Evolutionary conservation across 805 yeast species (phyloP).

Genomic region (Priceomyces fermenticarens): DNA sequence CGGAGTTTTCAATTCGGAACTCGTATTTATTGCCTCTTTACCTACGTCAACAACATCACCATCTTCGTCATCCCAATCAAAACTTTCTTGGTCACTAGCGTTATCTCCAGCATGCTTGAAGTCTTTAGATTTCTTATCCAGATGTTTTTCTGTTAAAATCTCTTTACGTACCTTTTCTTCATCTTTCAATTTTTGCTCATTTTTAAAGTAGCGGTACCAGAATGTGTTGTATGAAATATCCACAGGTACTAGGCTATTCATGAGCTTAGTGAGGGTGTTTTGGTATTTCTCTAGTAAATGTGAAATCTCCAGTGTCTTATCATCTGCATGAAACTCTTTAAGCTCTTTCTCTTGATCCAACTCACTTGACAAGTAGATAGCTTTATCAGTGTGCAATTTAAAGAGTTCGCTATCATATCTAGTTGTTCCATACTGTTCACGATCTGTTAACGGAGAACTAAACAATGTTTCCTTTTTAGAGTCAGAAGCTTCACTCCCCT

Average conservation of each 20-base stretch:
- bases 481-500: slow-evolving; percentile 8
- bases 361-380: slow-evolving; percentile 13
- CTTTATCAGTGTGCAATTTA: slow-evolving; percentile 35
- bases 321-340: slow-evolving; percentile 40
- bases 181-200: slow-evolving; percentile 49
- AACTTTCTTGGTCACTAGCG: slow-evolving; percentile 46
- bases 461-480: slow-evolving; percentile 19
- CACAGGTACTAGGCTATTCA: slow-evolving; percentile 67
- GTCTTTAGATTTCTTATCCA: background rate
- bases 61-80: slow-evolving; percentile 50
- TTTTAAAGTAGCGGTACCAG: slow-evolving; percentile 70
- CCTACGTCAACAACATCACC: slow-evolving; percentile 26
- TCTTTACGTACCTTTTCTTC: slow-evolving; percentile 67
- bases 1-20: slow-evolving; percentile 1
- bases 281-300: slow-evolving; percentile 46
- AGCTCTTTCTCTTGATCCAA: slow-evolving; percentile 13
- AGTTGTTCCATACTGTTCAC: slow-evolving; percentile 32
- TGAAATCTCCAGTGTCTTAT: slow-evolving; percentile 50
- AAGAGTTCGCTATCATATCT: slow-evolving; percentile 38
- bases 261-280: slow-evolving; percentile 47
- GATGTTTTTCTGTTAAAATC: slow-evolving; percentile 40
- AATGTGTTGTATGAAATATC: slow-evolving; percentile 56
- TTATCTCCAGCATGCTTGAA: slow-evolving; percentile 31
- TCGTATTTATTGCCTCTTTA: slow-evolving; percentile 20
- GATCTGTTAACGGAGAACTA: slow-evolving; percentile 12